Conservation (phyloP, 139 green algal genomes). For the Zygnema cylindricum region DNA sequence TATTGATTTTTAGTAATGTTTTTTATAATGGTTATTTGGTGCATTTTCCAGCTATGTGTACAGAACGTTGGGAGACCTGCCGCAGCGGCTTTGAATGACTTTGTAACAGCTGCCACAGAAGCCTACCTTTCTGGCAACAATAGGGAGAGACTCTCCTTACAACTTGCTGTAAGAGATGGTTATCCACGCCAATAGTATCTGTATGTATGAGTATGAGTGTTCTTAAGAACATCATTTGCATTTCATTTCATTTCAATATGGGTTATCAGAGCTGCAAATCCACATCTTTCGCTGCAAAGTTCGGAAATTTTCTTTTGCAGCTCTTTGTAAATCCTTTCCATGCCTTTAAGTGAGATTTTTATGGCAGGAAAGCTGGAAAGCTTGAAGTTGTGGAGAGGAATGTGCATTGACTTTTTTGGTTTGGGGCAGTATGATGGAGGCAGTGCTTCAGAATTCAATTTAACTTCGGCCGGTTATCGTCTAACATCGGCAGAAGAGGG, state of each 20-base stretch:
- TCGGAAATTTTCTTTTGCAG: too few relatives aligned
- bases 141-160: constrained; percentile 33
- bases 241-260: too few relatives aligned
- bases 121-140: constrained; percentile 45
- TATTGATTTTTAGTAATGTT: background rate
- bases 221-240: too few relatives aligned
- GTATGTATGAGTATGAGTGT: too few relatives aligned
- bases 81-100: constrained; percentile 42
- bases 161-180: constrained; percentile 41
- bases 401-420: background rate
- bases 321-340: background rate
- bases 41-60: constrained; percentile 52
- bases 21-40: background rate
- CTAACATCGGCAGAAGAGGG: constrained; percentile 49
- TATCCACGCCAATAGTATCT: too few relatives aligned
- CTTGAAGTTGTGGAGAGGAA: background rate
- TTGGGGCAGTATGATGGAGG: constrained; percentile 3
- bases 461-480: constrained; percentile 45
- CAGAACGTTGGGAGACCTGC: constrained; percentile 51
- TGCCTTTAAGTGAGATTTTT: too few relatives aligned
- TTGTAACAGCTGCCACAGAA: constrained; percentile 30
- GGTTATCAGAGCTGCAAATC: too few relatives aligned
- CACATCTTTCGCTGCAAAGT: too few relatives aligned
- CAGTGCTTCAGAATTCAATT: background rate
- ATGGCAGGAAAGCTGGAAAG: too few relatives aligned